Conservation (phyloP, 2,329 filamentous ascomycete genomes). For the Fonsecaea pedrosoi region DNA sequence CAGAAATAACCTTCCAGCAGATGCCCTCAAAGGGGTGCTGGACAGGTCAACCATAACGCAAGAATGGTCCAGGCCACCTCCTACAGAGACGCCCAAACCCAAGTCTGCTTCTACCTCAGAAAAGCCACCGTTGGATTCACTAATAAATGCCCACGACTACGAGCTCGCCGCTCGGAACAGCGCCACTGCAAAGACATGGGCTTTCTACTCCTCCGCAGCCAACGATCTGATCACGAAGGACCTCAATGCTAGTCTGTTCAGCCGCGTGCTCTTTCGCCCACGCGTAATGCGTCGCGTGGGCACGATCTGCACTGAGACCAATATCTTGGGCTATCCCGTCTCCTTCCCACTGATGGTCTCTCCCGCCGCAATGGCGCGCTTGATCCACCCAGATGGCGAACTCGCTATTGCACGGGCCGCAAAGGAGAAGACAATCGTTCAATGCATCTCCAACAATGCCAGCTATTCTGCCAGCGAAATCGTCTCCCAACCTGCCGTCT, state of each 20-base stretch:
- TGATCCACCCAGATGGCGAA: conserved; percentile 71
- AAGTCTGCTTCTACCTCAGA: conserved; percentile 34
- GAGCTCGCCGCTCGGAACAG: conserved; percentile 61
- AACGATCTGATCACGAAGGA: conserved; percentile 66
- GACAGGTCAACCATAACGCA: conserved; percentile 57
- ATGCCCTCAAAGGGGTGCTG: conserved; percentile 59
- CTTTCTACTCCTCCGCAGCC: conserved; percentile 71
- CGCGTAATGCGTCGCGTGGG: conserved; percentile 65
- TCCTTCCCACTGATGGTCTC: conserved; percentile 67
- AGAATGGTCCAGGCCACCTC: conserved; percentile 55
- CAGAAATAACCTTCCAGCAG: conserved; percentile 49
- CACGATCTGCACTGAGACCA: conserved; percentile 57
- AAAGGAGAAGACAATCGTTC: conserved; percentile 59
- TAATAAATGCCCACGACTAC: conserved; percentile 69
- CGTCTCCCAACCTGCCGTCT: conserved; percentile 47
- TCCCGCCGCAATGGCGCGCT: conserved; percentile 68
- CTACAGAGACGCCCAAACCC: conserved; percentile 43
- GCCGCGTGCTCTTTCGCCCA: conserved; percentile 65
- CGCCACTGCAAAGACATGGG: conserved; percentile 70
- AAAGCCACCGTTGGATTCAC: conserved; percentile 60
- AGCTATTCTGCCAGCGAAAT: conserved; percentile 65
- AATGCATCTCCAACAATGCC: conserved; percentile 68
- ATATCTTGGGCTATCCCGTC: conserved; percentile 61
- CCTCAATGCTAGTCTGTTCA: conserved; percentile 62
- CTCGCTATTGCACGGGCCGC: conserved; percentile 63